Conservation (phyloP, 2,329 filamentous ascomycete genomes). For the Biscogniauxia marginata region DNA sequence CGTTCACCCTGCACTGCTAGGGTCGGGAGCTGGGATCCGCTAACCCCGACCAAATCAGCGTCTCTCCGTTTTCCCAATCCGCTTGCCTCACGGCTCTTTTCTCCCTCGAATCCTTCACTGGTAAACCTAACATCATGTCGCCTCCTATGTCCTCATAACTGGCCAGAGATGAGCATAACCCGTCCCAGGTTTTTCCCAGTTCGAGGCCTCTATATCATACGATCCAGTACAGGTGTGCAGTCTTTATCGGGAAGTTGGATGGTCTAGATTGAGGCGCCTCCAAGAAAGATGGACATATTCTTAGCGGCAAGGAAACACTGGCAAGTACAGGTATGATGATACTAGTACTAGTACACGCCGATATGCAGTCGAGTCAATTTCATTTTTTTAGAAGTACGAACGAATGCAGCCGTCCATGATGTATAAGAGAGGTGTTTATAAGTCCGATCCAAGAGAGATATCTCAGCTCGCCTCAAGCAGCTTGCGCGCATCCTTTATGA, state of each 20-base stretch:
- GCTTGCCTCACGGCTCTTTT: constrained; percentile 19
- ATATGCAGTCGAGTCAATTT: too few species aligned
- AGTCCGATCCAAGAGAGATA: background rate
- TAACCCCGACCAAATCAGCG: constrained; percentile 29
- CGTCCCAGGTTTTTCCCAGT: constrained; percentile 4
- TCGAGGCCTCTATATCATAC: constrained; percentile 3
- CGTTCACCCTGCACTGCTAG: constrained; percentile 16
- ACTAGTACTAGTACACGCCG: too few species aligned
- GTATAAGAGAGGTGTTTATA: background rate
- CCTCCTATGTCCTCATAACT: constrained; percentile 8
- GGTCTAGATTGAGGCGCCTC: constrained; percentile 1
- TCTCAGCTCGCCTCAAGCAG: background rate
- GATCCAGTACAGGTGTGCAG: background rate
- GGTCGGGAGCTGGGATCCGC: constrained; percentile 24
- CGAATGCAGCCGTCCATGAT: background rate
- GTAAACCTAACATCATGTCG: constrained; percentile 3
- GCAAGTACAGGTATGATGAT: too few species aligned
- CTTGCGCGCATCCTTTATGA: background rate
- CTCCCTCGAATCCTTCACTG: constrained; percentile 15
- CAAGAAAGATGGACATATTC: background rate
- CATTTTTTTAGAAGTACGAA: too few species aligned
- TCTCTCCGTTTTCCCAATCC: constrained; percentile 21
- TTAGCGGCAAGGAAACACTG: background rate
- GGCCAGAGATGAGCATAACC: constrained; percentile 10
- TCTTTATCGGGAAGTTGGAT: constrained; percentile 6